Evolutionary conservation across 139 green algal genomes (phyloP), one percentile per base, ranked within the genome.

Genomic region (Chlorella sp.): DNA sequence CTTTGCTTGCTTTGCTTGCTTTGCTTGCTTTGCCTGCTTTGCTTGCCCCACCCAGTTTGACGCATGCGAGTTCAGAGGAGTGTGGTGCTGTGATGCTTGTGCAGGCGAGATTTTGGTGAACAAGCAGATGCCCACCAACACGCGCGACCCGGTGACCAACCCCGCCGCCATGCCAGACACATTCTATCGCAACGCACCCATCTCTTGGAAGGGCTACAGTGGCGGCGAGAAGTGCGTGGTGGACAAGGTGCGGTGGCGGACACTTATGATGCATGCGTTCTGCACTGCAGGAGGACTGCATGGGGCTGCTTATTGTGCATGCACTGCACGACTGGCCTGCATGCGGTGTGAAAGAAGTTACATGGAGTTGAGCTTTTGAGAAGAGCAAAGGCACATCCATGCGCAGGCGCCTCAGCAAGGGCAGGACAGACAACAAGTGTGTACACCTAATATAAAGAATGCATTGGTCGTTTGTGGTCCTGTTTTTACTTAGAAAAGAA

Each of bases 71-170:
- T 11, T 1, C n/a, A 81, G 76, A n/a, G 14, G 24, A 34, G 30
- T 30, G 21, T 26, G 18, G 22, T 32, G 7, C 22, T 34, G 48
- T 5, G 9, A 57, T 57, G 48, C 9, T 9, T 79, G 15, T 73
- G 76, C 89, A 92, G 89, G 95, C 0, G 96, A 99, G 83, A 92
- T 98, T 22, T 97, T 98, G 89, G 96, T 99, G 90, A 99, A 99
- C 94, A 98, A 99, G 95, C 94, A 97, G 92, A 94, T 57, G 19
- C 98, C 98, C 32, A 91, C 88, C 61, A 98, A 99, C 95, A 99
- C 93, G 36, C 92, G 96, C 9, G 96, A 98, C 91, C 75, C 90
- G 22, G 89, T 91, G 19, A 28, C 42, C 78, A 94, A 94, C 88
- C 93, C 92, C 36, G 83, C 83, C 22, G 94, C 85, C n/a, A 92